These are phyloP conservation scores for Psilocybe mexicana DNA, from an alignment of 1,284 basidiomycete genomes.

Conservation along the genomic window DNA sequence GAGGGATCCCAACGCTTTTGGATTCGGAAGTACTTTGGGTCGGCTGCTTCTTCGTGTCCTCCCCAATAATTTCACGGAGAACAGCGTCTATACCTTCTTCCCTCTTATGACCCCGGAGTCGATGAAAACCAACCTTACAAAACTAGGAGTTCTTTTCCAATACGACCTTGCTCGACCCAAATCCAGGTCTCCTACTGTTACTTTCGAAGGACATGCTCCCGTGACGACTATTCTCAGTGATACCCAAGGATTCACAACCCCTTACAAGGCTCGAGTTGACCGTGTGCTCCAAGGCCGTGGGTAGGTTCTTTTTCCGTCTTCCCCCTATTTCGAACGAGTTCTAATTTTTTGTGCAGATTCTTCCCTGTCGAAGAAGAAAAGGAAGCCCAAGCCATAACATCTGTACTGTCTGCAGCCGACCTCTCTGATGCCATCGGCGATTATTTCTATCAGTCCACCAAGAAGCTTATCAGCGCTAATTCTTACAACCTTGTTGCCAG, in stretches of 20 bases:
- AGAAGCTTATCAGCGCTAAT: conserved; percentile 50
- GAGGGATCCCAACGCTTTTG: conserved; percentile 64
- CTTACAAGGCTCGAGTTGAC: conserved; percentile 50
- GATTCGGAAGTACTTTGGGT: conserved; percentile 74
- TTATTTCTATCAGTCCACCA: conserved; percentile 65
- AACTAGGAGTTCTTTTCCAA: conserved; percentile 50
- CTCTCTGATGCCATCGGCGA: conserved; percentile 48
- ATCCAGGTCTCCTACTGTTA: conserved; percentile 24
- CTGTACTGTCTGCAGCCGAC: conserved; percentile 48
- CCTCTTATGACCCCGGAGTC: conserved; percentile 76
- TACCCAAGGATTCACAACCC: conserved; percentile 43
- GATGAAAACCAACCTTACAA: conserved; percentile 60
- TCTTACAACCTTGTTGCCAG: conserved; percentile 57
- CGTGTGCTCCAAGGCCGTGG: conserved; percentile 57
- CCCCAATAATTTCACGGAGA: conserved; percentile 66
- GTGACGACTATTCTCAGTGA: conserved; percentile 56
- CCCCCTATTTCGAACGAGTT: too few relatives aligned
- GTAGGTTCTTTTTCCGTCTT: conserved; percentile 34
- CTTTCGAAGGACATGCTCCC: conserved; percentile 49
- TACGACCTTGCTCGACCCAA: conserved; percentile 56
- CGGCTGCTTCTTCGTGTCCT: conserved; percentile 73
- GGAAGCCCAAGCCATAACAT: conserved; percentile 50
- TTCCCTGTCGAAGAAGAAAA: conserved; percentile 51
- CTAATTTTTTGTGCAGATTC: conserved; percentile 40
- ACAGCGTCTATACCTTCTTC: conserved; percentile 83